Evolutionary conservation across 1,284 basidiomycete genomes (phyloP), one percentile per base, ranked within the genome.

Genomic region (Moniliophthora roreri): DNA sequence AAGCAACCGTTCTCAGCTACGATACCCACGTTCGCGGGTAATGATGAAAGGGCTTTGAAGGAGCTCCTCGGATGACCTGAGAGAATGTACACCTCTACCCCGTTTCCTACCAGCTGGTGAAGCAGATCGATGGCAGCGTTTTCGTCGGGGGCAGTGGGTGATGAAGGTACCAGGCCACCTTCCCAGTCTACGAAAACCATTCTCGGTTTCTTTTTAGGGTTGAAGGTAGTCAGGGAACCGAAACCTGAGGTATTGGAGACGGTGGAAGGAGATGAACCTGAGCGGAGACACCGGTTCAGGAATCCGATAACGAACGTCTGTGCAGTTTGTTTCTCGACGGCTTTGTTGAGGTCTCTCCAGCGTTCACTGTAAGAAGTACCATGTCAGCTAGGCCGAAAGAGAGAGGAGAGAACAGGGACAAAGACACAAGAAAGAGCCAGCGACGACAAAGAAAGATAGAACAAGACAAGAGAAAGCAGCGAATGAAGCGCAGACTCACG

Each of bases 1-100:
- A 85, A 93, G 69, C 93, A 95, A 1, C 92, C 93, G 57, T 94
- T 92, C 72, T 95, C 92, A 0, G 91, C 89, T 0, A 92, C 82
- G 56, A 94, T 81, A n/a, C 92, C 92, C 50, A 93, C 71, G 36
- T 77, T 76, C 6, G 39, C 54, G 3, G 89, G 87, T 18, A 86
- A 75, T 54, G 73, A 71, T 54, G 77, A 76, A 13, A 79, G 82
- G 28, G 92, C 71, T 53, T 75, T 85, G 50, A 95, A 66, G 36
- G 82, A 79, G 55, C 74, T 77, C 36, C 85, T 75, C 11, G 84
- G 80, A 58, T 92, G 66, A 11, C 91, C 91, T 63, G 90, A 93
- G 57, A 95, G 72, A 48, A 94, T 59, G 85, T 91, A 94, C 20
- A 95, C 88, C 56, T 90, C 84, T 59, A 92, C 93, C 63, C 76